These are phyloP conservation scores for Phlebiopsis flavidoalba DNA, from an alignment of 768 basidiomycete genomes.

Conservation along the genomic window DNA sequence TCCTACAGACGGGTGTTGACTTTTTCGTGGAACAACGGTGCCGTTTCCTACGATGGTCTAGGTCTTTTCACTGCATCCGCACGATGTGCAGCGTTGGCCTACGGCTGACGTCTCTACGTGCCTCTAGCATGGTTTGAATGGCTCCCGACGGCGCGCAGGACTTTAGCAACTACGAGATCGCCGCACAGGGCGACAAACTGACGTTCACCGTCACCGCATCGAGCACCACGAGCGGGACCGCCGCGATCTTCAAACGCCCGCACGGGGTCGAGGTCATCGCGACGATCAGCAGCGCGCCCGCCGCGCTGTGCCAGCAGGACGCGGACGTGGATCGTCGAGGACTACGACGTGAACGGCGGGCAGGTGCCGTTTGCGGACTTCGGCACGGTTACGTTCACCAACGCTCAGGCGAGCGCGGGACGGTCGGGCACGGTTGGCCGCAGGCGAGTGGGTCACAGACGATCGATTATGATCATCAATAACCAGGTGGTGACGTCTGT, in stretches of 20 bases:
- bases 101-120: no score
- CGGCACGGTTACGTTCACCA: conserved; percentile 28
- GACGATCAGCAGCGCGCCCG: no score
- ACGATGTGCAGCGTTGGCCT: background rate
- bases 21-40: conserved; percentile 17
- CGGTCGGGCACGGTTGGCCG: conserved; percentile 19
- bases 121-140: conserved; percentile 23
- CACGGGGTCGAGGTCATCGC: background rate
- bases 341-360: conserved; percentile 3
- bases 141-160: conserved; percentile 22
- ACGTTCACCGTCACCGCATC: background rate
- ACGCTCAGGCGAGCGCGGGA: conserved; percentile 18
- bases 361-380: conserved; percentile 30
- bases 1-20: conserved; percentile 29
- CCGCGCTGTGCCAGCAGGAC: no score
- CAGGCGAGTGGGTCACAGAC: conserved; percentile 16
- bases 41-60: conserved; percentile 25
- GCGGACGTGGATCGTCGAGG: conserved; percentile 21
- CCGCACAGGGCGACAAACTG: background rate
- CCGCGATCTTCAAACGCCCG: conserved; percentile 17
- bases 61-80: background rate
- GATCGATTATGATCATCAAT: conserved; percentile 18
- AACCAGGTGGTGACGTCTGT: no score
- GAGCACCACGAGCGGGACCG: conserved; percentile 14
- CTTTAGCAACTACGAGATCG: conserved; percentile 20